phyloP scores from a whole-genome alignment of 2,329 filamentous ascomycete species.

The Phialophora expanda region DNA sequence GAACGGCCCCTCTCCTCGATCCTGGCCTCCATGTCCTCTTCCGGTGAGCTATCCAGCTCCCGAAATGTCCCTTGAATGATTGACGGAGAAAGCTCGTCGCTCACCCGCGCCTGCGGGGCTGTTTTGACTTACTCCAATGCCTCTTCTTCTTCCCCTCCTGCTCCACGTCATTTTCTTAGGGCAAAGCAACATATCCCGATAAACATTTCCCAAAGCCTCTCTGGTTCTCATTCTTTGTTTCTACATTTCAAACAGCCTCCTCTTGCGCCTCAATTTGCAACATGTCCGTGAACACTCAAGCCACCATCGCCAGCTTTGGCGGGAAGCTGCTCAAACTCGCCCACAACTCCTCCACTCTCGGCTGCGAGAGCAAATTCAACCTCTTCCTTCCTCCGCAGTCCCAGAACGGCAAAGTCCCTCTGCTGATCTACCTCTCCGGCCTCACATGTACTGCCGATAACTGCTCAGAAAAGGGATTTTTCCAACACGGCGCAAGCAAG shows the following conservation, averaged over 20 bases:
- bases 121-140: conserved; percentile 13
- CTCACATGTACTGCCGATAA: conserved; percentile 92
- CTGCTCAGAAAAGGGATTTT: conserved; percentile 79
- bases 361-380: conserved; percentile 90
- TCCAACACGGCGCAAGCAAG: conserved; percentile 79
- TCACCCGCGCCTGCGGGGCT: conserved; percentile 19
- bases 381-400: conserved; percentile 84
- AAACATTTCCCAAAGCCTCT: conserved; percentile 11
- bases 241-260: neutral
- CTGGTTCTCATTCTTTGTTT: neutral
- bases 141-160: conserved; percentile 1
- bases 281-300: conserved; percentile 88
- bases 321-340: conserved; percentile 93
- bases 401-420: conserved; percentile 68
- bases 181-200: conserved; percentile 4
- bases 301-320: conserved; percentile 88
- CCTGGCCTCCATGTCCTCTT: conserved; percentile 5
- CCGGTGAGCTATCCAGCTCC: conserved; percentile 16
- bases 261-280: conserved; percentile 36
- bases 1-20: conserved; percentile 9
- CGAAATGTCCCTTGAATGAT: conserved; percentile 14
- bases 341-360: conserved; percentile 78
- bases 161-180: conserved; percentile 24
- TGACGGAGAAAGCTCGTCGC: conserved; percentile 9
- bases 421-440: conserved; percentile 91